Evolutionary conservation across 1,284 basidiomycete genomes (phyloP), one percentile per base, ranked within the genome.

Genomic region (Pterula multifida): DNA sequence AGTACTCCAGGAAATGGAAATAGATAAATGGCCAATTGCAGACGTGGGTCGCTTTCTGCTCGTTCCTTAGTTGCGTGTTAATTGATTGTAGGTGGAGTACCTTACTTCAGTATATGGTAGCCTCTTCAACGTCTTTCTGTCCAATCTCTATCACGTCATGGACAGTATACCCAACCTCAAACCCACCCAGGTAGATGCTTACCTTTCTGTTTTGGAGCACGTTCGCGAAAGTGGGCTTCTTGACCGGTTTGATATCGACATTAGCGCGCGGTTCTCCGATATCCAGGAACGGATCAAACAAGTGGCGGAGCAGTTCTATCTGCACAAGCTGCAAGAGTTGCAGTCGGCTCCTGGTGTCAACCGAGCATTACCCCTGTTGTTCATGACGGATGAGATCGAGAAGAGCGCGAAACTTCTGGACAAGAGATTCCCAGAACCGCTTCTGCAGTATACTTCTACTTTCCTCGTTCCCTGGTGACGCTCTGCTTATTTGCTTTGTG

Each of bases 311-410:
- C 70, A 84, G 32, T 78, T 73, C 63, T 91, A 88, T 59, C 78
- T 82, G 19, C 68, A 72, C 52, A 86, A 87, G 68, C 79, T 78
- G 66, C 65, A 78, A 47, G 79, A 86, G 58, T 68, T 88, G 54
- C 76, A 81, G 57, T 68, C 74, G 3, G 68, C 79, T 45, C 78
- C 80, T 12, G 81, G 85, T 2, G 80, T 86, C 17, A 91, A 90
- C 60, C 72, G 81, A 48, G 85, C 91, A 0, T 68, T 90, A 35
- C 88, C 88, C 1, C 68, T 92, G 25, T 68, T 95, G 46, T 68
- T 86, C 24, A 79, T 96, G 75, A 88, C 89, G 3, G 82, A 86
- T 48, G 94, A 94, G 71, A 71, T 98, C 9, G 91, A 96, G 68
- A 94, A 90, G 61, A 70, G 73, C 26, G 81, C 88, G 11, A 92